Conservation (phyloP, 305 asterid species). For the Stenogyne calaminthoides region DNA sequence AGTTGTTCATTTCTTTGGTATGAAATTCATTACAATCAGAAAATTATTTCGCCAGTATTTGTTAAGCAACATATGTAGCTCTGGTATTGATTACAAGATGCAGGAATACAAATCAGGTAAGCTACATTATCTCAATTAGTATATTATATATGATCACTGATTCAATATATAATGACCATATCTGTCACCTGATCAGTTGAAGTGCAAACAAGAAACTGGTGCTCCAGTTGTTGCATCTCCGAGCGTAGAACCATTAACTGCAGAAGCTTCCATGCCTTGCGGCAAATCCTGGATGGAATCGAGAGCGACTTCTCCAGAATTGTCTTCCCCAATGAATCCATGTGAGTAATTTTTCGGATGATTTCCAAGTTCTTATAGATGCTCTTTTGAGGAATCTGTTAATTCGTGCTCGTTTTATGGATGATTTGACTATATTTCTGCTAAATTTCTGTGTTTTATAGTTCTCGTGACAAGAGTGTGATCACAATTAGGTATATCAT, state of each 20-base stretch:
- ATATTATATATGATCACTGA: neutral
- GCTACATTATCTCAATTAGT: neutral
- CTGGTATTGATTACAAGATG: neutral
- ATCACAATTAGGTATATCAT: neutral
- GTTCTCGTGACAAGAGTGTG: constrained; percentile 19
- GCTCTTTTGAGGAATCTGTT: neutral
- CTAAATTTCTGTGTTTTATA: neutral
- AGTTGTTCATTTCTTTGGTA: neutral
- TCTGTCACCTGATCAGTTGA: constrained; percentile 12
- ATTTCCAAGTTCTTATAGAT: neutral
- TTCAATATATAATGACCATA: neutral
- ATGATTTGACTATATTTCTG: neutral
- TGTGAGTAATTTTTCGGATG: neutral
- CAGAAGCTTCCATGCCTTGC: constrained; percentile 13
- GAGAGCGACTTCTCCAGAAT: neutral
- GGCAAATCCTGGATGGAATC: constrained; percentile 14
- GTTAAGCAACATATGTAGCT: neutral
- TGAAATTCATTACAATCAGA: neutral
- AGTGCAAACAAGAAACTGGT: neutral
- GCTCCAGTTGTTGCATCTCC: constrained; percentile 29
- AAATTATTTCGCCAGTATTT: neutral
- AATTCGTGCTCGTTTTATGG: neutral
- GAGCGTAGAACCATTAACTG: constrained; percentile 12
- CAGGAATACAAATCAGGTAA: constrained; percentile 5
- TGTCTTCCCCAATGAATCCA: neutral